Evolutionary conservation across 164 flowering plant genomes (phyloP), one percentile per base, ranked within the genome.

Genomic region (Vitis cinerea): DNA sequence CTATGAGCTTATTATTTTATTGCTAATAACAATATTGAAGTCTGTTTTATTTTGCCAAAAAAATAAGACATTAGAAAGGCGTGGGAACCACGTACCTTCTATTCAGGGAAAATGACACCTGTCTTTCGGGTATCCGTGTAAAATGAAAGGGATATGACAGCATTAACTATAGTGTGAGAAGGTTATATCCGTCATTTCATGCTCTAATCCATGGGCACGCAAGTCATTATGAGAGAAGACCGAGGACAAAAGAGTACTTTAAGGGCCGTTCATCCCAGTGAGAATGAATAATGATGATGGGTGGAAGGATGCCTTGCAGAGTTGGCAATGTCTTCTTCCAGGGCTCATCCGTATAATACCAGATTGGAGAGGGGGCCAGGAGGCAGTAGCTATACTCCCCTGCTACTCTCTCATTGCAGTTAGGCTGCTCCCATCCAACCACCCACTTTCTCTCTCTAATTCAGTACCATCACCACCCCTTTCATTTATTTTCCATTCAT

Each of bases 371-470:
- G 44, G 44, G 7, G 44, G 44, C 4, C 44, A 37, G 44, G 44
- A 37, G 44, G 44, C 7, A 37, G 44, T 37, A 37, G 44, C 44
- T 37, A 44, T 52, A 17, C 62, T 29, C 67, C 50, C 49, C 17
- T 64, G 69, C 64, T 68, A 61, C 62, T 65, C 64, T 63, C 69
- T 51, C 61, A 19, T 64, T 52, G 90, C 84, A 81, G 95, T 87
- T 88, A 77, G 81, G 79, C 87, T 75, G 84, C 86, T 82, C 65
- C 83, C 63, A 70, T 83, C 90, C 47, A 63, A 23, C 62, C 75
- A 84, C 85, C 88, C 72, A 88, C 80, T 76, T 63, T 62, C 64
- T 44, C 51, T 57, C 72, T 67, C 65, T 14, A 53, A 14, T 5
- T n/a, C 3, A 17, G 27, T 59, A 3, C 16, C 31, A 59, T 59